A percentile compares a stretch with the other conserved stretches of the same genome.
Evolutionary conservation across 116 monocot genomes (phyloP).

Genomic region (Iris pallida): DNA sequence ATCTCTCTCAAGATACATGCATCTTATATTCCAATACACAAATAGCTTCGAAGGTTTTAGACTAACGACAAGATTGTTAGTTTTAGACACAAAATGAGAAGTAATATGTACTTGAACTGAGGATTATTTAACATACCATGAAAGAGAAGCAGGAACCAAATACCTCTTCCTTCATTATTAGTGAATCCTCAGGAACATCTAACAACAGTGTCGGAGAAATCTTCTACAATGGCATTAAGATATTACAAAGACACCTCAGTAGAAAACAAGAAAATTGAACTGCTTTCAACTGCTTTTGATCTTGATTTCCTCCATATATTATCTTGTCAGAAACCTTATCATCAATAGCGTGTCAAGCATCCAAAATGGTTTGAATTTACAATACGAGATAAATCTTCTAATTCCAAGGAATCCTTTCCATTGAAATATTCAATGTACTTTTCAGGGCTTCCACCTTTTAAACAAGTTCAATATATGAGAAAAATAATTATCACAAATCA

Average conservation of each 20-base stretch:
- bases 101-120: too few relatives aligned
- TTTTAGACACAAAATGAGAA: too few relatives aligned
- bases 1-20: too few relatives aligned
- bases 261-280: not conserved
- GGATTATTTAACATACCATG: conserved; percentile 27
- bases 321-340: conserved; percentile 61
- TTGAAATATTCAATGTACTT: conserved; percentile 64
- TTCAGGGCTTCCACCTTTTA: conserved; percentile 60
- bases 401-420: conserved; percentile 65
- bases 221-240: conserved; percentile 28
- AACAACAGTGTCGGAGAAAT: conserved; percentile 80
- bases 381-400: conserved; percentile 73
- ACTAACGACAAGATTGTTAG: too few relatives aligned
- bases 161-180: conserved; percentile 80
- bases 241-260: not conserved
- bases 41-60: too few relatives aligned
- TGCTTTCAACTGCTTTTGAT: conserved; percentile 69
- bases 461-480: not conserved
- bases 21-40: too few relatives aligned
- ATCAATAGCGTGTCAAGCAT: conserved; percentile 63
- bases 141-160: conserved; percentile 86
- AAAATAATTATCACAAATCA: not conserved
- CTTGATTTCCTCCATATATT: conserved; percentile 57
- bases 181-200: conserved; percentile 66
- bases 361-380: conserved; percentile 81